Evolutionary conservation across 345 rosid species (phyloP), one percentile per base, ranked within the genome.

Genomic region (Bretschneidera sinensis): DNA sequence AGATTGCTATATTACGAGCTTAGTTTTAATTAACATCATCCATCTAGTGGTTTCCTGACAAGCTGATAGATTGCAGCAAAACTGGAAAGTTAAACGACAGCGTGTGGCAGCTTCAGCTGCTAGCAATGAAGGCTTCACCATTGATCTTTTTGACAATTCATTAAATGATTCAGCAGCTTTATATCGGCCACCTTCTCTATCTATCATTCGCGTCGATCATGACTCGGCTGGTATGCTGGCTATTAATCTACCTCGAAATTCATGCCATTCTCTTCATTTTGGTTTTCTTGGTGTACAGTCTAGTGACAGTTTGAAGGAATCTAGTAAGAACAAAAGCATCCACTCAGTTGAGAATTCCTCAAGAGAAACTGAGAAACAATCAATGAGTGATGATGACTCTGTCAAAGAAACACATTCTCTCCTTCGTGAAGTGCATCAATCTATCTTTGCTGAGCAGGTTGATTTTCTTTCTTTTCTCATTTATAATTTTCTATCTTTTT

Each of bases 1-100:
- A n/a, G n/a, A n/a, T n/a, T n/a, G 52, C 20, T 43, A 13, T 18
- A 24, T 43, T 8, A 39, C 14, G 7, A 9, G 39, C 33, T 61
- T 22, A 34, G 21, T 9, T 33, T 31, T 7, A 24, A 39, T 25
- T 50, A 18, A 24, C 57, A 18, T 50, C 47, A 2, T 51, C 57
- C 59, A 57, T 34, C 53, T 65, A n/a, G n/a, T n/a, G n/a, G n/a
- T n/a, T 67, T 60, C 28, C 69, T 77, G 75, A 75, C 63, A 62
- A 60, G 70, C 76, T 55, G 48, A 78, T 79, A 89, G 99, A 75
- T 86, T 94, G 89, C 99, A 94, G 97, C 90, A 81, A 78, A 92
- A 89, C 73, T 92, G 99, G 97, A 92, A 92, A 81, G 81, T 92
- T 64, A 89, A 94, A 72, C 83, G 96, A 70, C 97, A 81, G 78